Percentiles rank a stretch among this genome's conserved stretches.
Evolutionary conservation across 2,329 filamentous ascomycete genomes (phyloP).

Genomic region (Rasamsonia emersonii): DNA sequence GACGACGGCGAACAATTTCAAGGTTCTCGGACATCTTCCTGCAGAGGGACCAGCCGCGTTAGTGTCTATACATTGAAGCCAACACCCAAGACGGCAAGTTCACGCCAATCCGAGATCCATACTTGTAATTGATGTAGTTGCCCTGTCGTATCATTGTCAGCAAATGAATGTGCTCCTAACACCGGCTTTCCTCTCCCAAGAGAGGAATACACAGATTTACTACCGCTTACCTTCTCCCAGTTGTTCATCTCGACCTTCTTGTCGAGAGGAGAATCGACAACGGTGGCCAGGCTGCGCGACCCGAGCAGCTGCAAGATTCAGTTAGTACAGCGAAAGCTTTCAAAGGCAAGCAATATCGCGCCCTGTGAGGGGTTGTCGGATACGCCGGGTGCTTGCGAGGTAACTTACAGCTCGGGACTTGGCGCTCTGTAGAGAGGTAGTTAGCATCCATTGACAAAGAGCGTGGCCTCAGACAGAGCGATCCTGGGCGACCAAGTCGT

Average conservation of each 20-base stretch:
- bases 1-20: slow-evolving; percentile 73
- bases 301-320: slow-evolving; percentile 49
- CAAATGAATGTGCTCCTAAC: slow-evolving; percentile 11
- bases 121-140: slow-evolving; percentile 96
- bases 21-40: slow-evolving; percentile 99
- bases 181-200: slow-evolving; percentile 16
- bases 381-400: background rate
- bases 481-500: too few species aligned
- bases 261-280: slow-evolving; percentile 76
- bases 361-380: background rate
- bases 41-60: slow-evolving; percentile 11
- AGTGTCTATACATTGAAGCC: too few species aligned
- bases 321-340: slow-evolving; percentile 23
- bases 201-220: slow-evolving; percentile 11
- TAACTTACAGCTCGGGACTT: slow-evolving; percentile 39
- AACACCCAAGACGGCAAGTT: too few species aligned
- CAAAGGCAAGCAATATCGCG: background rate
- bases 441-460: slow-evolving; percentile 5
- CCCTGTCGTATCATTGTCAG: slow-evolving; percentile 36
- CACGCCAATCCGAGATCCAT: too few species aligned
- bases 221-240: slow-evolving; percentile 61
- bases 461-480: too few species aligned
- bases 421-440: slow-evolving; percentile 25
- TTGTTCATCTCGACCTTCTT: slow-evolving; percentile 98
- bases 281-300: slow-evolving; percentile 69